Conservation (phyloP, 2,329 filamentous ascomycete genomes). For the Fonsecaea multimorphosa region DNA sequence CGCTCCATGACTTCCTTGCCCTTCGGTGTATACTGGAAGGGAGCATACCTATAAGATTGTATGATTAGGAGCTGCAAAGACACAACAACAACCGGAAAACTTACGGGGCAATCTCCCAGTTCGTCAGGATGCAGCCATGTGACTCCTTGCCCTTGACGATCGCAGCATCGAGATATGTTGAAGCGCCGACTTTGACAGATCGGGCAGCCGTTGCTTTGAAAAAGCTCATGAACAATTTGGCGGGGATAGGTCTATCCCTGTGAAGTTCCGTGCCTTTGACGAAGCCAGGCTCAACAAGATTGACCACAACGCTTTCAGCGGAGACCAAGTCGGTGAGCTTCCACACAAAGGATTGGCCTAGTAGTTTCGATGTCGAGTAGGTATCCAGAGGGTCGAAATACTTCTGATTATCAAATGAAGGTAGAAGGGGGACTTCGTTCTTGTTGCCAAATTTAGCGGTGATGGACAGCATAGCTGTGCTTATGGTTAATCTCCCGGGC, state of each 20-base stretch:
- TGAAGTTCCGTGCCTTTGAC: conserved; percentile 52
- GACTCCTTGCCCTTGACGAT: conserved; percentile 56
- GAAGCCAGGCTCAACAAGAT: conserved; percentile 56
- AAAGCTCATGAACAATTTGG: conserved; percentile 31
- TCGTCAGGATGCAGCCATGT: conserved; percentile 59
- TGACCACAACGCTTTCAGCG: conserved; percentile 53
- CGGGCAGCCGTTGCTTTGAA: conserved; percentile 43
- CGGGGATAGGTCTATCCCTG: conserved; percentile 41
- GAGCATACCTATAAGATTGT: conserved; percentile 42
- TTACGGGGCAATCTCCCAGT: conserved; percentile 56
- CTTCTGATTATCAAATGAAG: conserved; percentile 43
- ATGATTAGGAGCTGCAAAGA: conserved; percentile 41
- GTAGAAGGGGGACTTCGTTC: conserved; percentile 36
- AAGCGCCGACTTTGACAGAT: conserved; percentile 50
- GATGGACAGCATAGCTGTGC: conserved; percentile 38
- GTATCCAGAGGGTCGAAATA: conserved; percentile 36
- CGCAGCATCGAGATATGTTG: conserved; percentile 56
- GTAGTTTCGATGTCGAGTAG: conserved; percentile 44
- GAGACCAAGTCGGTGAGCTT: conserved; percentile 50
- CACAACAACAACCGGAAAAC: conserved; percentile 36
- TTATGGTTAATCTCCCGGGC: conserved; percentile 21
- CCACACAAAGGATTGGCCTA: conserved; percentile 46
- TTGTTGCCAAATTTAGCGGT: conserved; percentile 28
- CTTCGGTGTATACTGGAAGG: conserved; percentile 40
- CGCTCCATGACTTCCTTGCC: conserved; percentile 45